Conservation (phyloP, 2,329 filamentous ascomycete genomes). For the Fusarium keratoplasticum region DNA sequence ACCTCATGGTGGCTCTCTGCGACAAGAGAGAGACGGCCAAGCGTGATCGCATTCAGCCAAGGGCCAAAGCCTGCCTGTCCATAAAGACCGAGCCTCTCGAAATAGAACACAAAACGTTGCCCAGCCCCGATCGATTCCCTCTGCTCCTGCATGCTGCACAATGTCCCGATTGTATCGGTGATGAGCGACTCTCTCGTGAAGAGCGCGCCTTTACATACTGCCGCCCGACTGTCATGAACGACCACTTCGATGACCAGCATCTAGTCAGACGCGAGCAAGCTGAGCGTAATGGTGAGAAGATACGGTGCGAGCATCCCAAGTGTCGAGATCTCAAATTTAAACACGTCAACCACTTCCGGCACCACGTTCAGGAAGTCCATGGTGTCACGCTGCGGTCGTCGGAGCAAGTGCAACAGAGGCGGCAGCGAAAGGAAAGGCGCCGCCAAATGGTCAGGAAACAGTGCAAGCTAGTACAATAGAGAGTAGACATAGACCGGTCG, state of each 20-base stretch:
- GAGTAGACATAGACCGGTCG: no score
- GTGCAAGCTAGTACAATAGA: no score
- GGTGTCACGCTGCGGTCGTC: no score
- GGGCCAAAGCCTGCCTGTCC: background rate
- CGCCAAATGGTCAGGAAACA: no score
- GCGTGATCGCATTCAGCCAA: background rate
- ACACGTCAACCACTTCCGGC: no score
- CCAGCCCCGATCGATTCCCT: background rate
- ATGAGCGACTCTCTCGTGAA: background rate
- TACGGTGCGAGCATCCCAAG: background rate
- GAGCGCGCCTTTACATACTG: slow-evolving; percentile 9
- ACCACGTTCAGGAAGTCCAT: no score
- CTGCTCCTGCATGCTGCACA: background rate
- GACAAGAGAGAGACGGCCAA: slow-evolving; percentile 37
- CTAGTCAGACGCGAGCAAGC: background rate
- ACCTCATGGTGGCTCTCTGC: slow-evolving; percentile 23
- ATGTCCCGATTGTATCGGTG: background rate
- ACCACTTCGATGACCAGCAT: background rate
- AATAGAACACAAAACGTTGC: background rate
- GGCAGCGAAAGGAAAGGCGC: no score
- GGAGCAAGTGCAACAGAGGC: no score
- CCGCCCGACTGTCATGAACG: background rate
- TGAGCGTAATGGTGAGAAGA: background rate
- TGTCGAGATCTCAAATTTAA: no score
- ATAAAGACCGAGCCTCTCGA: background rate